Evolutionary conservation across 768 basidiomycete species (phyloP).

Genomic region (Baorangia bicolor): DNA sequence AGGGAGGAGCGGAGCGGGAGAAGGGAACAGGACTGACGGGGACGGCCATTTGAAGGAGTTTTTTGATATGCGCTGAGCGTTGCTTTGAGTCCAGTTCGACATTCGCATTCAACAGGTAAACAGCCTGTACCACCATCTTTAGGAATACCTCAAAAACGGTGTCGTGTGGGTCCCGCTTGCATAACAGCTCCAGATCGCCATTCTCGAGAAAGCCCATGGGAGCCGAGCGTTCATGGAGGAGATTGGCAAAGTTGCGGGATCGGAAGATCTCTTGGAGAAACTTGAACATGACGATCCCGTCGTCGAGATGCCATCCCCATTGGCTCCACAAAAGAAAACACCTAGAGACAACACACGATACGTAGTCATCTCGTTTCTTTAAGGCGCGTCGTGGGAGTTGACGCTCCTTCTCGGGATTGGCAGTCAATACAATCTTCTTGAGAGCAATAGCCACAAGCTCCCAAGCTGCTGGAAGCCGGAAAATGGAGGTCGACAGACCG

Average conservation of each 20-base stretch:
- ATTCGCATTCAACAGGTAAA: constrained; percentile 31
- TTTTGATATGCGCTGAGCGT: constrained; percentile 50
- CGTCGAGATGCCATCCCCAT: constrained; percentile 76
- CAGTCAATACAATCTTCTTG: constrained; percentile 54
- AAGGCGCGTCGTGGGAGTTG: constrained; percentile 37
- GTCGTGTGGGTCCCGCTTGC: constrained; percentile 52
- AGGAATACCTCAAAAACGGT: constrained; percentile 78
- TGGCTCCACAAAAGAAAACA: constrained; percentile 68
- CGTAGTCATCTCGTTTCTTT: constrained; percentile 65
- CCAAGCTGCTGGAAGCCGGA: constrained; percentile 62
- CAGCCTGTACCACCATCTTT: constrained; percentile 73
- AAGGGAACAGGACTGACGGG: constrained; percentile 73
- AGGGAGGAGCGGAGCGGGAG: constrained; percentile 50
- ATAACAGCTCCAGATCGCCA: constrained; percentile 53
- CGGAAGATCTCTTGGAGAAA: constrained; percentile 72
- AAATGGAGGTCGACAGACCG: constrained; percentile 42
- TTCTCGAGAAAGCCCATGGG: constrained; percentile 71
- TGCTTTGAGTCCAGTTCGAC: constrained; percentile 34
- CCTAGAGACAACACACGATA: constrained; percentile 65
- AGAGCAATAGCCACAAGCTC: constrained; percentile 57
- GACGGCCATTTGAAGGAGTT: constrained; percentile 67
- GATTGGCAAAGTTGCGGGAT: constrained; percentile 71
- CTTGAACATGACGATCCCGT: constrained; percentile 57
- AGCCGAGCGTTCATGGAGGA: constrained; percentile 57
- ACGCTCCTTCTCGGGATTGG: constrained; percentile 45